A percentile compares a stretch with the other conserved stretches of the same genome.
Evolutionary conservation across 1,139 yeast genomes (phyloP).

Genomic region (Cylindricascospora bacillispora): DNA sequence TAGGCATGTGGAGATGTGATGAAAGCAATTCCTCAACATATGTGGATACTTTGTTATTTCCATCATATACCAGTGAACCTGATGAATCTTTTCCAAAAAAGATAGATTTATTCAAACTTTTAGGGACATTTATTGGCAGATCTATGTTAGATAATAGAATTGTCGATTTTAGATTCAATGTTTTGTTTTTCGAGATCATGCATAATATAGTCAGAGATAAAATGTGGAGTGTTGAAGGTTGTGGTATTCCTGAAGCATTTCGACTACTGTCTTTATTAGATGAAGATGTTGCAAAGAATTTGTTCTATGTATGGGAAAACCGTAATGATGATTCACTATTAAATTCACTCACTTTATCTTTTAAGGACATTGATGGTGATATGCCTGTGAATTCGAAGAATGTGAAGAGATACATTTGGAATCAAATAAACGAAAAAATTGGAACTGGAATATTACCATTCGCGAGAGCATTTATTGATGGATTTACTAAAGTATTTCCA

Average conservation of each 20-base stretch:
- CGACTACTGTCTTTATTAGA: constrained; percentile 34
- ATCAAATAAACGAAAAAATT: constrained; percentile 49
- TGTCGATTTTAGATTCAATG: constrained; percentile 69
- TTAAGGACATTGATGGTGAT: constrained; percentile 2
- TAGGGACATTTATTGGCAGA: constrained; percentile 81
- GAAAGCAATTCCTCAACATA: constrained; percentile 18
- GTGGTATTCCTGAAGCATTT: constrained; percentile 2
- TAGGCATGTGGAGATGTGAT: constrained; percentile 54
- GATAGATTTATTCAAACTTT: constrained; percentile 43
- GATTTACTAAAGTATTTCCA: constrained; percentile 80
- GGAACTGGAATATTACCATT: constrained; percentile 56
- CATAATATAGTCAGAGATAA: constrained; percentile 10
- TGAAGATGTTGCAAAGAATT: constrained; percentile 45
- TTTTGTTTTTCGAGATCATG: constrained; percentile 48
- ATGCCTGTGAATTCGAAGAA: constrained; percentile 38
- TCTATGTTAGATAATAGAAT: constrained; percentile 78
- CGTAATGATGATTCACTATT: constrained; percentile 20
- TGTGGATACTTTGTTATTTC: constrained; percentile 55
- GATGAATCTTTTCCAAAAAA: constrained; percentile 34
- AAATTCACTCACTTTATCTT: constrained; percentile 42
- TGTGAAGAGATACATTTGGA: constrained; percentile 43
- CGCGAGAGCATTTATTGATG: constrained; percentile 57
- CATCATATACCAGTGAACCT: constrained; percentile 26
- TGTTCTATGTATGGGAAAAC: constrained; percentile 39
- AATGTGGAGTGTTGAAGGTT: constrained; percentile 12